Percentiles rank a stretch among this genome's conserved stretches.
phyloP scores from a whole-genome alignment of 2,329 filamentous ascomycete genomes.

The Cryphonectria nitschkei region DNA sequence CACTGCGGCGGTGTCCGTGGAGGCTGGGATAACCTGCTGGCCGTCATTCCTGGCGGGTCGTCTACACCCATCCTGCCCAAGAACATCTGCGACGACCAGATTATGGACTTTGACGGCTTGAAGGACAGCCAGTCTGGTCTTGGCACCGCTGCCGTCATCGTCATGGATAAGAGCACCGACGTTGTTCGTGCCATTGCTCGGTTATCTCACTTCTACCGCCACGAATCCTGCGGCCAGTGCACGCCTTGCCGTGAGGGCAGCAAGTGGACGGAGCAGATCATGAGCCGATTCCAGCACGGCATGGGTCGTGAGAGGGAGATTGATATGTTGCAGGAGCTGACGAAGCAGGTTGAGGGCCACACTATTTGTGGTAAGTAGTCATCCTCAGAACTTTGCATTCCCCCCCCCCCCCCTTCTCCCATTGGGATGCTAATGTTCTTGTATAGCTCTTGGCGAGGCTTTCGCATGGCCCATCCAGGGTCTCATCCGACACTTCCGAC shows the following conservation, averaged over 20 bases:
- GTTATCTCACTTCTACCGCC: conserved; percentile 95
- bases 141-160: conserved; percentile 95
- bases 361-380: conserved; percentile 87
- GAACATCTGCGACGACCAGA: conserved; percentile 85
- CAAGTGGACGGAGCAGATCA: conserved; percentile 99
- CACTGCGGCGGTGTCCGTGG: conserved; percentile 97
- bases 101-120: conserved; percentile 98
- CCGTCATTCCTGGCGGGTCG: conserved; percentile 93
- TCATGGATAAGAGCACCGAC: conserved; percentile 98
- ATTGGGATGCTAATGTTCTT: conserved; percentile 36
- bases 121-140: conserved; percentile 98
- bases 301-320: conserved; percentile 89
- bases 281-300: conserved; percentile 93
- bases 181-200: conserved; percentile 92
- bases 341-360: conserved; percentile 99
- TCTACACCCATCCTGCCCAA: conserved; percentile 96
- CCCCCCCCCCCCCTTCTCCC: too few species aligned
- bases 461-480: conserved; percentile 99
- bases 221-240: conserved; percentile 98
- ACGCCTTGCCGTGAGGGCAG: conserved; percentile 98
- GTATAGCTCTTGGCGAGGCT: conserved; percentile 83
- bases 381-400: neutral
- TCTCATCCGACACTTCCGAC: conserved; percentile 96
- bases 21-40: conserved; percentile 96
- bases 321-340: conserved; percentile 98